Conservation (phyloP, 768 basidiomycete species). For the Rhizopogon vinicolor region DNA sequence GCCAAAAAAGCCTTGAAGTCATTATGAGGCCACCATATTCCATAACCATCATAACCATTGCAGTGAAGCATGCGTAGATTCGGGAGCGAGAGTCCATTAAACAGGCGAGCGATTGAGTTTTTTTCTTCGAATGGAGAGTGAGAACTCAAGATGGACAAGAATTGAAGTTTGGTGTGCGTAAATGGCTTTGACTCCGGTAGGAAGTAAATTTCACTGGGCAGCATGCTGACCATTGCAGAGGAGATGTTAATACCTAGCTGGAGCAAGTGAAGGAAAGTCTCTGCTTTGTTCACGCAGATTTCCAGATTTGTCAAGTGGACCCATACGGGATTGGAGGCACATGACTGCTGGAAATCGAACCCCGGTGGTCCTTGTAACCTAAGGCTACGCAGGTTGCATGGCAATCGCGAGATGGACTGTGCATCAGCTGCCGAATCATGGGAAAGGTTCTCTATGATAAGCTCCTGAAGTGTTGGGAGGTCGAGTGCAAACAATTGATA, state of each 20-base stretch:
- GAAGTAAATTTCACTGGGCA: not conserved
- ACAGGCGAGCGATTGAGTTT: too few relatives aligned
- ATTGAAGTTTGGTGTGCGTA: conserved; percentile 8
- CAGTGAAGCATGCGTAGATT: too few relatives aligned
- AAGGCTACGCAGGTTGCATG: not conserved
- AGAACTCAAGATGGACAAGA: conserved; percentile 7
- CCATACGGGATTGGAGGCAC: conserved; percentile 10
- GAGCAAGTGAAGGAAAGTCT: conserved; percentile 9
- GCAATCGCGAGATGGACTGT: conserved; percentile 1
- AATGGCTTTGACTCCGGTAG: not conserved
- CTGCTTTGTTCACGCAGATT: not conserved
- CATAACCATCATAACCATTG: too few relatives aligned
- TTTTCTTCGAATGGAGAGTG: too few relatives aligned
- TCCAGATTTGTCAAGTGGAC: conserved; percentile 12
- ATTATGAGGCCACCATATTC: conserved; percentile 8
- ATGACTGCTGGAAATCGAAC: not conserved
- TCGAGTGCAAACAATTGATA: conserved; percentile 12
- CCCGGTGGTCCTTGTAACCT: too few relatives aligned
- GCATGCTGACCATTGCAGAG: conserved; percentile 9
- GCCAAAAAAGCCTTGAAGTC: conserved; percentile 12
- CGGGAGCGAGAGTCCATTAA: too few relatives aligned
- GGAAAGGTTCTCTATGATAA: conserved; percentile 5
- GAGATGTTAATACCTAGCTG: conserved; percentile 14
- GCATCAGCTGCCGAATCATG: not conserved
- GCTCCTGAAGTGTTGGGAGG: conserved; percentile 13